Base-by-base conservation (phyloP, 805 yeast genomes). In the Limtongia smithiae region DNA sequence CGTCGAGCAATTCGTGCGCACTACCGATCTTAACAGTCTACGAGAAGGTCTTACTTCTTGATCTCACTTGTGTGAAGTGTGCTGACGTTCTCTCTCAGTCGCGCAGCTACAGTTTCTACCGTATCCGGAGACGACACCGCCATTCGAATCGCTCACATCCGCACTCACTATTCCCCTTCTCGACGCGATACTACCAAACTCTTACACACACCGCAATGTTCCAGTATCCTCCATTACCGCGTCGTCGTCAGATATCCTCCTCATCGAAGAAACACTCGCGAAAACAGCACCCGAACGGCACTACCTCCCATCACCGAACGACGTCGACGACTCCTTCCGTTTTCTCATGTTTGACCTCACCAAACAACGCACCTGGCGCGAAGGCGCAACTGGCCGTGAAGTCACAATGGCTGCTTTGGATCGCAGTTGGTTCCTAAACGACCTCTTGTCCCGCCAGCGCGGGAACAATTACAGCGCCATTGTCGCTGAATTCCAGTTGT, bases 341-440 rank as follows among this genome's bases (percentile, higher is more conserved):
- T 76, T 74, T 51, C 70, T 78, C 0, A 58, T 65, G 3, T 66
- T 79, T 4, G 73, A 78, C 45, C 63, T 71, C 44, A 71, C 46
- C 37, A 43, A 38, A 27, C 56, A 70, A 33, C 55, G 61, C n/a
- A 65, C 72, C 0, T 63, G 71, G 37, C 62, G 73, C 12, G 67
- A 68, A 0, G 66, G 68, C 12, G 65, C 70, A 3, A 60, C 65
- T 1, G 66, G 71, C 0, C 66, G 67, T 3, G 72, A 74, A 41
- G 63, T 72, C 21, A 82, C 85, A 25, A 60, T 65, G 5, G 79
- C 78, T 50, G 76, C 74, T 14, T 51, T 78, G 15, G 91, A 85
- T 62, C 78, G 80, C 56, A 71, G 84, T 1, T 79, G 85, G 81
- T 79, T 77, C 58, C 59, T 83, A 12, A 57, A 65, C 17, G 55